Evolutionary conservation across 371 early-diverging fungal genomes (phyloP).

Genomic region (Umbelopsis sp.): DNA sequence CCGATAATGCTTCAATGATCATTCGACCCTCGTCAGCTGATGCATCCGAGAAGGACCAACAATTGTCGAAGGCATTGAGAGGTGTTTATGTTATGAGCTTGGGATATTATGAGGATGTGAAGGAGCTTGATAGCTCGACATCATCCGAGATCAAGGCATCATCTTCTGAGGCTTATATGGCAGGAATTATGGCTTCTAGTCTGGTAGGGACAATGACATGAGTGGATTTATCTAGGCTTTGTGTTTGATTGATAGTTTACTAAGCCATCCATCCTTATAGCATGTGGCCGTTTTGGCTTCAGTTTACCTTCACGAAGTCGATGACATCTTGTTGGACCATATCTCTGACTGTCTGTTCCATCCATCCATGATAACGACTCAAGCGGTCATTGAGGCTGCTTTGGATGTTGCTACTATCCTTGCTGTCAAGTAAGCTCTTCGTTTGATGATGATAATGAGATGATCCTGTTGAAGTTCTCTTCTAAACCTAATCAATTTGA

Average conservation of each 20-base stretch:
- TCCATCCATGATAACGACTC: conserved; percentile 45
- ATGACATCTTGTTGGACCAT: conserved; percentile 62
- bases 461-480: neutral
- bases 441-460: neutral
- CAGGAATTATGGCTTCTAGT: conserved; percentile 66
- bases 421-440: conserved; percentile 57
- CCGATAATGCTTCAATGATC: conserved; percentile 35
- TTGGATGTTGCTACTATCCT: conserved; percentile 61
- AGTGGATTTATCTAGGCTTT: neutral
- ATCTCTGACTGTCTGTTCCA: conserved; percentile 60
- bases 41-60: conserved; percentile 27
- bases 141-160: conserved; percentile 50
- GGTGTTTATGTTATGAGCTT: conserved; percentile 58
- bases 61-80: conserved; percentile 42
- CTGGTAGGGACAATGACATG: conserved; percentile 46
- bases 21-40: conserved; percentile 23
- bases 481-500: neutral
- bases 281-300: conserved; percentile 63
- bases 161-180: conserved; percentile 61
- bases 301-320: conserved; percentile 64
- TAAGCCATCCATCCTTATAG: conserved; percentile 29
- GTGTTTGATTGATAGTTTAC: neutral
- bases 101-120: conserved; percentile 61
- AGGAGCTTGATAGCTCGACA: conserved; percentile 48
- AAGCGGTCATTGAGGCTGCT: conserved; percentile 59